These are phyloP conservation scores for Cutaneotrichosporon sp. DNA, from an alignment of 1,284 basidiomycete species.

Conservation along the genomic window DNA sequence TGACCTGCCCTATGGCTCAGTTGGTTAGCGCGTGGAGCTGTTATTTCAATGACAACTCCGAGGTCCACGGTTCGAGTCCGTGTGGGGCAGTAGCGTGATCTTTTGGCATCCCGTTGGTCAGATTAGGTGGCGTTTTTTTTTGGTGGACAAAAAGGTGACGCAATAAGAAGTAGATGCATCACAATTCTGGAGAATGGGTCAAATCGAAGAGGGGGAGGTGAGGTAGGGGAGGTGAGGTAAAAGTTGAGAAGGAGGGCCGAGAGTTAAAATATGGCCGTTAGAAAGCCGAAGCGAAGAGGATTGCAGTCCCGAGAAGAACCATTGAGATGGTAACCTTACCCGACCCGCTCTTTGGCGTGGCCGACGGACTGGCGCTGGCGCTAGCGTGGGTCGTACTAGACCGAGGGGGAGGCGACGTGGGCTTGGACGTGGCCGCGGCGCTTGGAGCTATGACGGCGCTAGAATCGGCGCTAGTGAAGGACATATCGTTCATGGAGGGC, in stretches of 20 bases:
- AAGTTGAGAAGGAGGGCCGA: background rate
- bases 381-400: background rate
- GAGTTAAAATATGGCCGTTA: background rate
- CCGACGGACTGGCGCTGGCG: background rate
- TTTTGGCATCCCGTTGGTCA: background rate
- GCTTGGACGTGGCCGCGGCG: background rate
- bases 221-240: background rate
- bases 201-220: background rate
- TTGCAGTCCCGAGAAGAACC: background rate
- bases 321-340: background rate
- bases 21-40: background rate
- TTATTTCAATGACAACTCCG: background rate
- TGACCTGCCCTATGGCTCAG: background rate
- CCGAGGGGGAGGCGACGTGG: background rate
- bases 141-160: background rate
- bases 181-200: no score
- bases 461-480: no score
- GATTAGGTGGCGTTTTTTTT: no score
- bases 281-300: background rate
- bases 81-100: background rate
- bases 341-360: background rate
- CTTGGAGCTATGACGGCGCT: background rate
- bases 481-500: no score
- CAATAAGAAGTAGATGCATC: no score
- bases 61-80: background rate